These are phyloP conservation scores for Psilocybe mexicana DNA, from an alignment of 1,284 basidiomycete genomes.

Conservation along the genomic window DNA sequence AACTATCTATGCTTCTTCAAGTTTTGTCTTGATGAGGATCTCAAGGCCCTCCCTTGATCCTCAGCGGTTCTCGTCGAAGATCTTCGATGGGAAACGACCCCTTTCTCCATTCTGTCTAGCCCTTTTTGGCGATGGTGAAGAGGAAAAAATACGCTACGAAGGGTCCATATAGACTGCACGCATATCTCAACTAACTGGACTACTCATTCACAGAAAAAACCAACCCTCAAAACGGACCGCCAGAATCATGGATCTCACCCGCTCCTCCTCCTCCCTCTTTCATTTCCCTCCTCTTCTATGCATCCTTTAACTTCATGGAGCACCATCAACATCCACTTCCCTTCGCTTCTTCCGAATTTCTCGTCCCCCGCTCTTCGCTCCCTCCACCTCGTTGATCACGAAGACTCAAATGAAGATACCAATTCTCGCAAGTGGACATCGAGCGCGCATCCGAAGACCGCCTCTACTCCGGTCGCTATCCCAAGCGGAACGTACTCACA, in stretches of 20 bases:
- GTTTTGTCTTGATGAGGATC: neutral
- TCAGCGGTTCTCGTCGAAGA: neutral
- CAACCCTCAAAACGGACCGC: slow-evolving; percentile 46
- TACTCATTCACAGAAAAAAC: slow-evolving; percentile 48
- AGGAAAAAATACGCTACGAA: neutral
- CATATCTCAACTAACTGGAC: slow-evolving; percentile 7
- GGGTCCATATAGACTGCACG: neutral
- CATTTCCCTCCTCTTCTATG: slow-evolving; percentile 57
- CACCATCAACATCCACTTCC: slow-evolving; percentile 63
- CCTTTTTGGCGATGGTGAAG: neutral
- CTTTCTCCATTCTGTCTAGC: neutral
- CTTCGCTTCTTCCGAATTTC: slow-evolving; percentile 65
- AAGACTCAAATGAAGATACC: neutral
- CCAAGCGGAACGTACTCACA: slow-evolving; percentile 65
- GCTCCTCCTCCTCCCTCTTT: slow-evolving; percentile 73
- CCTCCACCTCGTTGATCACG: slow-evolving; percentile 21
- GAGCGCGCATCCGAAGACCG: slow-evolving; percentile 3
- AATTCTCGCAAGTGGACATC: neutral
- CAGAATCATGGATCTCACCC: slow-evolving; percentile 37
- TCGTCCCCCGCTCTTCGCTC: slow-evolving; percentile 41
- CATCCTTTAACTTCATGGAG: slow-evolving; percentile 72
- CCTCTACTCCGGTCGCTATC: slow-evolving; percentile 23
- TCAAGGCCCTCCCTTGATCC: neutral
- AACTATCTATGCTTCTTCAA: neutral
- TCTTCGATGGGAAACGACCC: neutral